Percentiles rank a stretch among this genome's conserved stretches.
phyloP scores from a whole-genome alignment of 2,329 filamentous ascomycete species.

The Fusarium sp. region DNA sequence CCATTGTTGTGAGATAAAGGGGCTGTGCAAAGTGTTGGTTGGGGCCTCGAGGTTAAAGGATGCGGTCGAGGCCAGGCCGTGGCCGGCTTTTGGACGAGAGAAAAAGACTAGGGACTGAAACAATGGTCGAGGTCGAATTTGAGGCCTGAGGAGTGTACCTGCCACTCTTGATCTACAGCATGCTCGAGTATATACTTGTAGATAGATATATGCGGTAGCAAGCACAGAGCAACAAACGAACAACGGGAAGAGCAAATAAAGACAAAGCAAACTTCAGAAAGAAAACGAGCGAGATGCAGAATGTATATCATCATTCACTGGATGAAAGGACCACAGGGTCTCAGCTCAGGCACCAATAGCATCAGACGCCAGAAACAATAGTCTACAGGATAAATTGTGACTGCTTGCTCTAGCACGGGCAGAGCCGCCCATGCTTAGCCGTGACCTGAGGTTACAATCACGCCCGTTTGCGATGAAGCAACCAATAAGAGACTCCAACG shows the following conservation, averaged over 20 bases:
- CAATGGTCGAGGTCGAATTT: background rate
- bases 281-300: conserved; percentile 8
- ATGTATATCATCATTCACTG: conserved; percentile 30
- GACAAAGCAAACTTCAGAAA: conserved; percentile 15
- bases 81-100: conserved; percentile 29
- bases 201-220: background rate
- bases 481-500: conserved; percentile 9
- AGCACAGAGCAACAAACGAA: conserved; percentile 9
- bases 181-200: background rate
- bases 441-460: conserved; percentile 8
- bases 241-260: background rate
- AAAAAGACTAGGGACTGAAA: background rate
- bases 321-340: conserved; percentile 23
- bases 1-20: conserved; percentile 11
- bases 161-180: conserved; percentile 24
- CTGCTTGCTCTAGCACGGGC: conserved; percentile 8
- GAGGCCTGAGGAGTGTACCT: conserved; percentile 16
- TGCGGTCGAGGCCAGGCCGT: conserved; percentile 33
- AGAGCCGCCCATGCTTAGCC: conserved; percentile 26
- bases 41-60: background rate
- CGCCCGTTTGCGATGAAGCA: background rate
- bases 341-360: conserved; percentile 11
- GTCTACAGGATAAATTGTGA: background rate
- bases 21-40: background rate
- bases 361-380: background rate